These are phyloP conservation scores for Backusella westeae DNA, from an alignment of 192 early-diverging fungal species.

Conservation along the genomic window DNA sequence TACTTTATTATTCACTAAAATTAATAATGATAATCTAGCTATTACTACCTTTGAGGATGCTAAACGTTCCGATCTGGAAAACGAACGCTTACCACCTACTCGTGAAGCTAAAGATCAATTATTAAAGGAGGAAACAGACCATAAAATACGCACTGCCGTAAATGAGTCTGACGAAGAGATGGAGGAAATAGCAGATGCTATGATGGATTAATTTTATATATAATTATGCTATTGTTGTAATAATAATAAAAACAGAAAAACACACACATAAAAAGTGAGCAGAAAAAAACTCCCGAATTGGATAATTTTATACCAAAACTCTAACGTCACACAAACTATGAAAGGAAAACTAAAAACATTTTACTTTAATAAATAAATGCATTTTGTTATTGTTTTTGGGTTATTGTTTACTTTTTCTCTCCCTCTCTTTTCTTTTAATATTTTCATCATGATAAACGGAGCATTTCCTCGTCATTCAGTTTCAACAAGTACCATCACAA, in stretches of 20 bases:
- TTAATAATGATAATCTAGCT: slow-evolving; percentile 39
- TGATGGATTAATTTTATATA: slow-evolving; percentile 21
- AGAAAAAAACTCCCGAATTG: not conserved
- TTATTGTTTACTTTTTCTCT: not conserved
- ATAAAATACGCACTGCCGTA: slow-evolving; percentile 29
- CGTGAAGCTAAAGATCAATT: slow-evolving; percentile 46
- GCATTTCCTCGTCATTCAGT: slow-evolving; percentile 6
- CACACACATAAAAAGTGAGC: not conserved
- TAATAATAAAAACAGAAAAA: slow-evolving; percentile 10
- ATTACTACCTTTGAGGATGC: slow-evolving; percentile 94
- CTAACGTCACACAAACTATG: slow-evolving; percentile 3
- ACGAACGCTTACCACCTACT: slow-evolving; percentile 89
- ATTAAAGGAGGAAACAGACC: slow-evolving; percentile 31
- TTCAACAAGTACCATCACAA: not conserved
- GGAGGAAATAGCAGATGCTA: slow-evolving; percentile 31
- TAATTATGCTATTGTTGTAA: not conserved
- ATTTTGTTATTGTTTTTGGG: not conserved
- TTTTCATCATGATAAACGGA: slow-evolving; percentile 3
- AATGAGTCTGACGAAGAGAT: slow-evolving; percentile 27
- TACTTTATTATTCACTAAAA: not conserved
- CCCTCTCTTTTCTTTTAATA: not conserved
- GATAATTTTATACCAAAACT: not conserved
- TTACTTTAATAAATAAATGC: slow-evolving; percentile 12
- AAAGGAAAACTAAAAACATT: not conserved
- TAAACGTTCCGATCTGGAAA: slow-evolving; percentile 85